Base-by-base conservation (phyloP, 805 yeast species). In the Priceomyces castillae region DNA sequence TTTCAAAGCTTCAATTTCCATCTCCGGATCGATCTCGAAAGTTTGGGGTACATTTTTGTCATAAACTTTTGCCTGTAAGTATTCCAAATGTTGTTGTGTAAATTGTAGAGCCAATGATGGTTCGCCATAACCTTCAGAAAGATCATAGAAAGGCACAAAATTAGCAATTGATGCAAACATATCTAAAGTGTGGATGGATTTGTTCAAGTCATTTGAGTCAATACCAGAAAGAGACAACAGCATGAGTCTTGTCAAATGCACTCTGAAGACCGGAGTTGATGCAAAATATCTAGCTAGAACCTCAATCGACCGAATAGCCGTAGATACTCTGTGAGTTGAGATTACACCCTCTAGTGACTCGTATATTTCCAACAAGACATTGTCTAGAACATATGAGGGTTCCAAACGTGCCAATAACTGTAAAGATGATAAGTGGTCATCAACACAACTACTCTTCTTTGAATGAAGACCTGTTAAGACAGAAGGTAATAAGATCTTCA, bases 161-260 rank as follows among this genome's bases (percentile, higher is more conserved):
- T 84, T 71, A 0, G 89, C 82, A 18, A 84, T 77, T 0, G 87
- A 72, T 9, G 87, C 84, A 43, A 94, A 75, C 15, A 86, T 74
- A 45, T 82, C 77, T 33, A 90, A 64, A 0, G 95, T 77, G 40
- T 80, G 75, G 12, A 81, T 71, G 0, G 96, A 83, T 57, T 90
- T 79, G 11, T 71, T 73, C 39, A 89, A 73, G 61, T 94, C 99
- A 58, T 90, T 94, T 0, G 90, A 78, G 58, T 94, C 98, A 22
- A 94, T 81, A 23, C 94, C 96, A 0, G 90, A 86, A 6, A 90
- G 60, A 2, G 83, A 67, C 61, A 88, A 72, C 20, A 82, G 77
- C 31, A 90, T 59, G 12, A 94, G 68, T 42, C 95, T 78, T 0
- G 95, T 80, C 10, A 89, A 67, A 55, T 94, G 99, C 10, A 87